Evolutionary conservation across 352 stramenopile genomes (phyloP).

Genomic region (Pythium guiyangense): DNA sequence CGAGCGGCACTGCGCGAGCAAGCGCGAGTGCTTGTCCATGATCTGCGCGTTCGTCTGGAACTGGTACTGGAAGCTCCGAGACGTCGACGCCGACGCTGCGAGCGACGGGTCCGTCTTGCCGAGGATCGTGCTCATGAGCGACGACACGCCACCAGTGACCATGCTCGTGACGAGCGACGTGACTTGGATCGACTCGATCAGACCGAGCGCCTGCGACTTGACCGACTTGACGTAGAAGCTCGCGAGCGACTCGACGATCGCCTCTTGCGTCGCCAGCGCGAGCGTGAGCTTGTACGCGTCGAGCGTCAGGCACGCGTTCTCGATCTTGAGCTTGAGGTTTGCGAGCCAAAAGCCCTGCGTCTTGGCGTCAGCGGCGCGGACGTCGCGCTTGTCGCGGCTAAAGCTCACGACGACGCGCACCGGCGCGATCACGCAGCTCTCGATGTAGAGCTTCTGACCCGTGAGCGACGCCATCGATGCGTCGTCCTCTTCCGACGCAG

Average conservation of each 20-base stretch:
- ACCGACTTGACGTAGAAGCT: conserved; percentile 80
- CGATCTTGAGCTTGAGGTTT: conserved; percentile 84
- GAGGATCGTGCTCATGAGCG: conserved; percentile 72
- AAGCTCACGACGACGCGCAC: conserved; percentile 79
- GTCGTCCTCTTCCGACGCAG: conserved; percentile 35
- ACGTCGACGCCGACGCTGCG: conserved; percentile 16
- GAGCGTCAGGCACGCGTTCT: conserved; percentile 77
- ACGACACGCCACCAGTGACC: conserved; percentile 71
- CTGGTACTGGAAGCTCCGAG: conserved; percentile 51
- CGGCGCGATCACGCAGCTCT: conserved; percentile 56
- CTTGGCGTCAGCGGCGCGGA: conserved; percentile 12
- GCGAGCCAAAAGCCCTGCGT: conserved; percentile 69
- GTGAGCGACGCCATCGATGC: conserved; percentile 68
- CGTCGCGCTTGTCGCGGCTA: conserved; percentile 61
- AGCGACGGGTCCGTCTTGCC: conserved; percentile 72
- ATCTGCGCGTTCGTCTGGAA: conserved; percentile 75
- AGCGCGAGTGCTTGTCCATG: conserved; percentile 61
- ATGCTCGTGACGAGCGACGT: conserved; percentile 82
- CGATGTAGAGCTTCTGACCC: conserved; percentile 74
- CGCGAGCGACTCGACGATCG: conserved; percentile 51
- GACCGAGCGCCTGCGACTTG: conserved; percentile 73
- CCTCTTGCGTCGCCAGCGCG: conserved; percentile 71
- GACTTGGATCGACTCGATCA: conserved; percentile 85
- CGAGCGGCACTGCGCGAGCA: conserved; percentile 38
- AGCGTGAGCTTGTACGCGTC: conserved; percentile 61